These are phyloP conservation scores for Macadamia integrifolia DNA, from an alignment of 164 flowering plant genomes.

Conservation along the genomic window DNA sequence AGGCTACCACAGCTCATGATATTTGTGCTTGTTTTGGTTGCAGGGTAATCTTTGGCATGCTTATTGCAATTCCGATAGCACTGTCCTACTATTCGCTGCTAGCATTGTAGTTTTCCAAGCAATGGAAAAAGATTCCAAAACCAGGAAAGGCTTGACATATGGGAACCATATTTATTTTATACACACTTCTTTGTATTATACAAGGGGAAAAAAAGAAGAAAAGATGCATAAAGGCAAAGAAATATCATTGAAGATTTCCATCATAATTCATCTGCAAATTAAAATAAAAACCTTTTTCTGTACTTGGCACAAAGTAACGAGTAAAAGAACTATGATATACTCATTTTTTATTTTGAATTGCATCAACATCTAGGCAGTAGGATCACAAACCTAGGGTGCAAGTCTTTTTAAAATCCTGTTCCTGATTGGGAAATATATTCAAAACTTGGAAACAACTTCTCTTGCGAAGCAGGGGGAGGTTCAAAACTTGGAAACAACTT, in stretches of 20 bases:
- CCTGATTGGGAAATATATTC: not conserved
- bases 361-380: not conserved
- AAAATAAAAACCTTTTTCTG: not conserved
- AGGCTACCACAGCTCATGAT: not conserved
- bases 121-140: not conserved
- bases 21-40: slow-evolving; percentile 17
- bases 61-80: slow-evolving; percentile 49
- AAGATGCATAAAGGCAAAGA: not conserved
- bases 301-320: not conserved
- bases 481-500: too few species aligned
- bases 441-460: too few species aligned
- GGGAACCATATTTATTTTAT: not conserved
- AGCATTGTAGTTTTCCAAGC: slow-evolving; percentile 26
- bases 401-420: not conserved
- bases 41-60: slow-evolving; percentile 70
- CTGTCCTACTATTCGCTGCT: slow-evolving; percentile 58
- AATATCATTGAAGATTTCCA: not conserved
- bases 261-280: not conserved
- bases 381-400: not conserved
- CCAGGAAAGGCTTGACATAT: slow-evolving; percentile 1
- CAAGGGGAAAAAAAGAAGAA: not conserved
- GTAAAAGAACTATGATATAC: not conserved
- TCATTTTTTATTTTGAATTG: not conserved
- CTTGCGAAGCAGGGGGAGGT: too few species aligned
- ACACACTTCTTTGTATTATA: slow-evolving; percentile 1